Percentiles rank a stretch among this genome's conserved stretches.
These are phyloP conservation scores for Lunasporangiospora selenospora DNA, from an alignment of 192 early-diverging fungal species.

Conservation along the genomic window DNA sequence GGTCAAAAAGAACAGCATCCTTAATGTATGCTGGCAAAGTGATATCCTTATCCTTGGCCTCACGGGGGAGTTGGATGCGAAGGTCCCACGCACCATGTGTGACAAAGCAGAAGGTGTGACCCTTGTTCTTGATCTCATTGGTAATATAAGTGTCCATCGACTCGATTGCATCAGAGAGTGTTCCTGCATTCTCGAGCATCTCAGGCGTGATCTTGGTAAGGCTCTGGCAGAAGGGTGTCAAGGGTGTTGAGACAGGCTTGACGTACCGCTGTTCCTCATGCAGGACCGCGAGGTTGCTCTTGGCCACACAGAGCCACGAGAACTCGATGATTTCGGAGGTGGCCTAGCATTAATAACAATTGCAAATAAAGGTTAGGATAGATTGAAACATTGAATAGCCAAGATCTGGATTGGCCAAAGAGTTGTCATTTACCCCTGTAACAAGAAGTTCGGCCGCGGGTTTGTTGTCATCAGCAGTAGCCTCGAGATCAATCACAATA, in stretches of 20 bases:
- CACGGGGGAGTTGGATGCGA: conserved; percentile 70
- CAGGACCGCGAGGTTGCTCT: conserved; percentile 47
- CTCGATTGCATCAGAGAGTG: conserved; percentile 59
- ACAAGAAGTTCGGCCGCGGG: conserved; percentile 64
- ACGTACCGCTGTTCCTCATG: conserved; percentile 57
- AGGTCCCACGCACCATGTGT: conserved; percentile 77
- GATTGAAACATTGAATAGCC: too few species aligned
- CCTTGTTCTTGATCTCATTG: conserved; percentile 54
- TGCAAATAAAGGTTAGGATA: conserved; percentile 16
- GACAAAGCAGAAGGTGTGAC: conserved; percentile 69
- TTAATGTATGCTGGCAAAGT: conserved; percentile 61
- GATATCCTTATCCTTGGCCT: conserved; percentile 70
- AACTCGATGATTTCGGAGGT: conserved; percentile 68
- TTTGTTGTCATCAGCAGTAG: conserved; percentile 77
- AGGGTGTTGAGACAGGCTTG: conserved; percentile 54
- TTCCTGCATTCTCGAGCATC: conserved; percentile 56
- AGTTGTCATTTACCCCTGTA: conserved; percentile 46
- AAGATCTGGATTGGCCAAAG: too few species aligned
- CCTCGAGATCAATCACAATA: conserved; percentile 70
- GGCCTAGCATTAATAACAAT: conserved; percentile 47
- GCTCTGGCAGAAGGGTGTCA: conserved; percentile 65
- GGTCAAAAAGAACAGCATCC: conserved; percentile 70
- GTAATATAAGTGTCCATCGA: conserved; percentile 60
- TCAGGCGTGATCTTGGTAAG: conserved; percentile 68
- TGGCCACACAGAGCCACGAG: conserved; percentile 57